A percentile compares a stretch with the other conserved stretches of the same genome.
Evolutionary conservation across 1,139 yeast species (phyloP).

Genomic region (Geotrichum europaeum): DNA sequence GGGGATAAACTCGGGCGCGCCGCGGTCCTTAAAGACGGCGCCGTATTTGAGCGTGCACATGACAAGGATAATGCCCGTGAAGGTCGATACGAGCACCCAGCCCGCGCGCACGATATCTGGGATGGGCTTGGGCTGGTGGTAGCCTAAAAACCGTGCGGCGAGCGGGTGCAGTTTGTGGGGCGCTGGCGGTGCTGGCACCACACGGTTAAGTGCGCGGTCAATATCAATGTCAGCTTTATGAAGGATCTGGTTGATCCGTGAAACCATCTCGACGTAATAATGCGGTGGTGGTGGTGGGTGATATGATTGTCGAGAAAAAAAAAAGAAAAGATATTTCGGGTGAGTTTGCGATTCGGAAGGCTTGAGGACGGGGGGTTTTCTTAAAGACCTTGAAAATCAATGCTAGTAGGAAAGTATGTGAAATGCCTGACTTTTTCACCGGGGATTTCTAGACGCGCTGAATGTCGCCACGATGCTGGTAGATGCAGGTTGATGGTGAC

Average conservation of each 20-base stretch:
- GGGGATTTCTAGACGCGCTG: too few species aligned
- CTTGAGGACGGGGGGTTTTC: too few species aligned
- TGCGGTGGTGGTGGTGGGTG: not conserved
- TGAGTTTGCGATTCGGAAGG: not conserved
- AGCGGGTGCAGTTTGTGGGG: constrained; percentile 23
- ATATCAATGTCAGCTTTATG: constrained; percentile 19
- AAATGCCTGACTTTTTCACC: too few species aligned
- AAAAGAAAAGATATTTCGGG: not conserved
- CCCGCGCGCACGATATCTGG: constrained; percentile 18
- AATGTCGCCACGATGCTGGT: too few species aligned
- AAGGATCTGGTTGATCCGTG: constrained; percentile 1
- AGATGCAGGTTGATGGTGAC: too few species aligned
- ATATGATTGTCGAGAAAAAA: not conserved
- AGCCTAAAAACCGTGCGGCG: constrained; percentile 25
- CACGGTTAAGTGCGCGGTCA: constrained; percentile 22
- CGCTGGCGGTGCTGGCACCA: constrained; percentile 22
- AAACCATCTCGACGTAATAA: not conserved
- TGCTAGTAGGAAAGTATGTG: too few species aligned
- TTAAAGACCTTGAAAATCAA: too few species aligned
- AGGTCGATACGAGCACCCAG: constrained; percentile 36
- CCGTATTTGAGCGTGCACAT: constrained; percentile 48
- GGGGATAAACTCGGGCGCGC: constrained; percentile 54
- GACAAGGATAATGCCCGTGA: constrained; percentile 47
- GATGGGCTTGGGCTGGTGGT: constrained; percentile 15
- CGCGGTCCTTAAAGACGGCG: constrained; percentile 41